phyloP scores from a whole-genome alignment of 345 rosid genomes.

The Orychophragmus violaceus region DNA sequence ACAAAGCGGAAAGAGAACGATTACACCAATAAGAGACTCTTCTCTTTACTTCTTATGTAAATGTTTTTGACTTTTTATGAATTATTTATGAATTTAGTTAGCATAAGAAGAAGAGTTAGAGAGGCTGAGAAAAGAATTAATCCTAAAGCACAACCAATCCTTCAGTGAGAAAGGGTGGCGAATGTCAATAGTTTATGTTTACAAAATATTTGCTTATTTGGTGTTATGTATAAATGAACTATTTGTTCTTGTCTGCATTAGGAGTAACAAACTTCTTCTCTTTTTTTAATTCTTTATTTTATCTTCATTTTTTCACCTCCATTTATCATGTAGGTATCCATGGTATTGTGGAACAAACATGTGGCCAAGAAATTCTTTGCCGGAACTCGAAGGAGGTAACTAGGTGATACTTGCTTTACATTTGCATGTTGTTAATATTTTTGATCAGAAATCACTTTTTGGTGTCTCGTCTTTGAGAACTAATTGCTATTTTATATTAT shows the following conservation, averaged over 20 bases:
- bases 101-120: too few relatives aligned
- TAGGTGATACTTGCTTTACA: slow-evolving; percentile 7
- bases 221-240: neutral
- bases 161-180: too few relatives aligned
- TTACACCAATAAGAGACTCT: too few relatives aligned
- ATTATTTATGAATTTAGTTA: too few relatives aligned
- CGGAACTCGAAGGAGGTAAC: slow-evolving; percentile 84
- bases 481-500: too few relatives aligned
- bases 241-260: neutral
- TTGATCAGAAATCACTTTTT: neutral
- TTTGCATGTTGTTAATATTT: slow-evolving; percentile 3
- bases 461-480: slow-evolving; percentile 3
- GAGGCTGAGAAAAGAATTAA: too few relatives aligned
- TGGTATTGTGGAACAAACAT: slow-evolving; percentile 84
- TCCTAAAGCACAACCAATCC: too few relatives aligned
- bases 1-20: slow-evolving; percentile 78
- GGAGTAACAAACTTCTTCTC: neutral
- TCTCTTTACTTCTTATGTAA: too few relatives aligned
- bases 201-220: neutral
- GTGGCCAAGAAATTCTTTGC: slow-evolving; percentile 69
- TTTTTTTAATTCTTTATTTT: neutral
- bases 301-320: slow-evolving; percentile 4
- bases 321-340: slow-evolving; percentile 58
- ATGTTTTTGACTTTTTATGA: too few relatives aligned
- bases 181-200: neutral